These are phyloP conservation scores for Eragrostis curvula DNA, from an alignment of 176 grass and related monocot genomes.

Conservation along the genomic window DNA sequence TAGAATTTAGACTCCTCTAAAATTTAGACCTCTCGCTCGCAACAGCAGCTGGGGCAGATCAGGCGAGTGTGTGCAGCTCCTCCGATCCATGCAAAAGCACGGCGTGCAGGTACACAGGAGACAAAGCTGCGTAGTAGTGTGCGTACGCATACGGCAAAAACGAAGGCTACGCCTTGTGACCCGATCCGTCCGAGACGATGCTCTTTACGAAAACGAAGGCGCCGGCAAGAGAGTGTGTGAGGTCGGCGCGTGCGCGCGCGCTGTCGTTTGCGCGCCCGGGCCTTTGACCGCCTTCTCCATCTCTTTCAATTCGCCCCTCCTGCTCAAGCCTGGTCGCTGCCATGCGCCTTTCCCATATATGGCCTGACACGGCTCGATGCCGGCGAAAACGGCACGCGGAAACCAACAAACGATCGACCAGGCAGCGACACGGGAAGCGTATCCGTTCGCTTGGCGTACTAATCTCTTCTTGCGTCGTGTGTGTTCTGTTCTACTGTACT, in stretches of 20 bases:
- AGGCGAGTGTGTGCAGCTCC: not conserved
- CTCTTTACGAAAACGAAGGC: not conserved
- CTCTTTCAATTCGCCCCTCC: not conserved
- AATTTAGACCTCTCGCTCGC: too few relatives aligned
- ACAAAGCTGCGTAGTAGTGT: too few relatives aligned
- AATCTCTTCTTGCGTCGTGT: too few relatives aligned
- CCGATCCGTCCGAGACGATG: not conserved
- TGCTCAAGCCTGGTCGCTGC: slow-evolving; percentile 21
- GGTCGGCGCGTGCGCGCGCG: not conserved
- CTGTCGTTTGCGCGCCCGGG: not conserved
- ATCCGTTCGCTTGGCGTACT: not conserved
- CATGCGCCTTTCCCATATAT: slow-evolving; percentile 49
- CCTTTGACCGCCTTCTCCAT: not conserved
- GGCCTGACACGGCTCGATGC: slow-evolving; percentile 38
- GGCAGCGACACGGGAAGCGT: not conserved
- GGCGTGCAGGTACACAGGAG: too few relatives aligned
- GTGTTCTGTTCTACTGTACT: too few relatives aligned
- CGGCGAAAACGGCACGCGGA: slow-evolving; percentile 28
- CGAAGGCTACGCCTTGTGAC: not conserved
- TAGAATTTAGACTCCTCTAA: too few relatives aligned
- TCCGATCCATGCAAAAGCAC: not conserved
- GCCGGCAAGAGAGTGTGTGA: too few relatives aligned
- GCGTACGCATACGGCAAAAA: not conserved
- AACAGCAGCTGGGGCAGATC: slow-evolving; percentile 30
- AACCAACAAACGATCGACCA: slow-evolving; percentile 2